Percentiles rank a stretch among this genome's conserved stretches.
Conservation (phyloP, 2,329 filamentous ascomycete genomes). For the Alternaria rosae region DNA sequence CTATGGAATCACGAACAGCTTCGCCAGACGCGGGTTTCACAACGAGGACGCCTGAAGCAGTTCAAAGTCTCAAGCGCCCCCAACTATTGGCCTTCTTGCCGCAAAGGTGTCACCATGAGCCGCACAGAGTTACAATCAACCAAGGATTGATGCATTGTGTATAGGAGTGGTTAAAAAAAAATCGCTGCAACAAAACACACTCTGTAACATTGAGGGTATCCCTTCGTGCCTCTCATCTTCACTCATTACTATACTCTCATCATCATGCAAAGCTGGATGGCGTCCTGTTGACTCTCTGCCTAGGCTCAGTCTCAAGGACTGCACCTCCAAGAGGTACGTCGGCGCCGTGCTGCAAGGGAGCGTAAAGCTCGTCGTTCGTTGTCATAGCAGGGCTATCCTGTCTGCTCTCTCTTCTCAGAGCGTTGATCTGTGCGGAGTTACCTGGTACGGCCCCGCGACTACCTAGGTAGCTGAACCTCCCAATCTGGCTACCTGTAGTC, state of each 20-base stretch:
- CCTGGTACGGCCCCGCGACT: conserved; percentile 13
- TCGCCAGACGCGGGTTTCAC: neutral
- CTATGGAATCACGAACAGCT: neutral
- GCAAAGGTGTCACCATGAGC: neutral
- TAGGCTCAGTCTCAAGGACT: conserved; percentile 16
- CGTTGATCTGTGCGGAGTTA: conserved; percentile 8
- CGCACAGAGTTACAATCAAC: neutral
- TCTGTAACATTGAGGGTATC: neutral
- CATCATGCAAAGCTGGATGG: conserved; percentile 19
- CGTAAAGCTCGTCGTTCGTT: conserved; percentile 23
- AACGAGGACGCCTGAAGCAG: neutral
- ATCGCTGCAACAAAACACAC: neutral
- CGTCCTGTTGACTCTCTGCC: conserved; percentile 16
- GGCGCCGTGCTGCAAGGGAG: conserved; percentile 17
- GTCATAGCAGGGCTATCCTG: conserved; percentile 22
- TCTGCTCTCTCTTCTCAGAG: conserved; percentile 10
- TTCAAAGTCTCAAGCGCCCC: neutral
- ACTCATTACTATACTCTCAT: neutral
- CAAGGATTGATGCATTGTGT: neutral
- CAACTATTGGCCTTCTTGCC: neutral
- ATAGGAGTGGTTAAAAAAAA: neutral
- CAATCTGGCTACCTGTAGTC: conserved; percentile 18
- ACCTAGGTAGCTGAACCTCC: conserved; percentile 24
- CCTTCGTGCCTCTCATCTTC: neutral
- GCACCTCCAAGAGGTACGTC: conserved; percentile 23